Evolutionary conservation across 192 early-diverging fungal species (phyloP).

Genomic region (Umbelopsis vinacea): DNA sequence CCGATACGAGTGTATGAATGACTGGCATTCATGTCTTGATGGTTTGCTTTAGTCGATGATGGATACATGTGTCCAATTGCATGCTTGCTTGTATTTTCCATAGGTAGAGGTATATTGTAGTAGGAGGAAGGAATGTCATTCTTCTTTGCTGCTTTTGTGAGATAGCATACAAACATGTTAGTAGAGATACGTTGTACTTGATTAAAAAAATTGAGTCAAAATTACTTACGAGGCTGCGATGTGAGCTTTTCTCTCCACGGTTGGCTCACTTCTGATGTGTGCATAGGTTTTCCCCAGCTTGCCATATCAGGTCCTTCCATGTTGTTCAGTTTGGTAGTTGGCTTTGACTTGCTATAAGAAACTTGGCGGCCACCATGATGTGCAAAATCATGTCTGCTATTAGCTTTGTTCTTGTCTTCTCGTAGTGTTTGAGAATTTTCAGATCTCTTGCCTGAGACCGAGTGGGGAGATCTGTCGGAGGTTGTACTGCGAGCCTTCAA

Average conservation of each 20-base stretch:
- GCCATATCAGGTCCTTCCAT: neutral
- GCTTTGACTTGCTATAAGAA: neutral
- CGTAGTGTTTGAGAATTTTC: neutral
- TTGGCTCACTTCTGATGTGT: neutral
- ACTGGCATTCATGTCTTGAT: neutral
- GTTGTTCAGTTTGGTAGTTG: neutral
- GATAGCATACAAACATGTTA: no score
- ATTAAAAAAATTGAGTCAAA: no score
- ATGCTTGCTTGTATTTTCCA: neutral
- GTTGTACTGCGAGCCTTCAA: neutral
- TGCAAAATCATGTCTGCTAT: neutral
- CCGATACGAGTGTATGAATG: neutral
- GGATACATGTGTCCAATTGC: neutral
- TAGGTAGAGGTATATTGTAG: slow-evolving; percentile 15
- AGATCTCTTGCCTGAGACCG: neutral
- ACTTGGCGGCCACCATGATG: neutral
- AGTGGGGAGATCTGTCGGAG: neutral
- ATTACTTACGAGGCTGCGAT: neutral
- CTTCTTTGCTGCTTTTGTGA: neutral
- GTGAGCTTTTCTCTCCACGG: slow-evolving; percentile 11
- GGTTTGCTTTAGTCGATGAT: neutral
- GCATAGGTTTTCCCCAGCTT: neutral
- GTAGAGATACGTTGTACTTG: no score
- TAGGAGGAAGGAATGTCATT: slow-evolving; percentile 17
- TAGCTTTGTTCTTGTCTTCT: neutral